These are phyloP conservation scores for Hypsizygus ulmarius DNA, from an alignment of 1,284 basidiomycete species.

Conservation along the genomic window DNA sequence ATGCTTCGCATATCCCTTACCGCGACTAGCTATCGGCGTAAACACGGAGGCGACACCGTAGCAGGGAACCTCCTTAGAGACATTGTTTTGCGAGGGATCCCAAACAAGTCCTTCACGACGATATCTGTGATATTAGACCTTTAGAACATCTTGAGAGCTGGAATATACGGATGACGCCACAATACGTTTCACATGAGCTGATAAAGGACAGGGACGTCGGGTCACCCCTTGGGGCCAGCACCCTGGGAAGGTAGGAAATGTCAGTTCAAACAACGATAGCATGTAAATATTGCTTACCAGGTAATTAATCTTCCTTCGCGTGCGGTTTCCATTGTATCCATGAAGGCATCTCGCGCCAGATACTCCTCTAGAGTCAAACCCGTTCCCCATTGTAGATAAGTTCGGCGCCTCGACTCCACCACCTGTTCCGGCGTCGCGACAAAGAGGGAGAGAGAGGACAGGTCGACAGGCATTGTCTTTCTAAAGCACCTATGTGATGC, in stretches of 20 bases:
- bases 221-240: constrained; percentile 40
- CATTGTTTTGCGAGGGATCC: constrained; percentile 6
- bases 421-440: constrained; percentile 34
- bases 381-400: constrained; percentile 36
- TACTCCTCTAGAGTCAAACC: constrained; percentile 41
- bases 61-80: constrained; percentile 27
- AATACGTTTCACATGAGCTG: constrained; percentile 21
- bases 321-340: constrained; percentile 31
- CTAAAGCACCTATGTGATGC: too few species aligned
- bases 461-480: constrained; percentile 2
- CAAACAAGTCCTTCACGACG: constrained; percentile 29
- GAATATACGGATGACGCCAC: background rate
- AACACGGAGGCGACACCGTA: constrained; percentile 53
- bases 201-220: constrained; percentile 31
- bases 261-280: background rate
- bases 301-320: constrained; percentile 34
- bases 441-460: constrained; percentile 34
- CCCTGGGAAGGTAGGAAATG: constrained; percentile 29
- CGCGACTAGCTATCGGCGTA: constrained; percentile 41
- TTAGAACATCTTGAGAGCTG: background rate
- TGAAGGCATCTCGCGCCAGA: constrained; percentile 30
- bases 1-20: constrained; percentile 47
- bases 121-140: constrained; percentile 23
- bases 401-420: constrained; percentile 32
- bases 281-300: constrained; percentile 30